Evolutionary conservation across 148 eudicot species (phyloP), one percentile per base, ranked within the genome.

Genomic region (Rhododendron kiyosumense): DNA sequence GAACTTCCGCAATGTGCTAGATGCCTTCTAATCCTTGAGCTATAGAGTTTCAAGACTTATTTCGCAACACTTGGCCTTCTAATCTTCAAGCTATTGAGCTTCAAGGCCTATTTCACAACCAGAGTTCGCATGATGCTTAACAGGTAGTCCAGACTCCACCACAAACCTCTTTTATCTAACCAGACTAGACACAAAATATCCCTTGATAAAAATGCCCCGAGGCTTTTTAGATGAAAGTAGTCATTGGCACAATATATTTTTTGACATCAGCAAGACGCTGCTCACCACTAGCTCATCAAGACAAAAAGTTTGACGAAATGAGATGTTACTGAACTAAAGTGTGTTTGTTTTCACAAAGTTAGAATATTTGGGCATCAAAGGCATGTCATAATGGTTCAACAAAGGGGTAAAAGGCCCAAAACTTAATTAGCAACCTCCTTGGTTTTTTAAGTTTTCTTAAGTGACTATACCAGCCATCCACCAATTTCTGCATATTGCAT

Each of bases 91-190:
- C 28, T 43, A 78, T 78, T 17, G 59, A 49, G 36, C 61, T n/a
- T n/a, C 38, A 26, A 52, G 5, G 61, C 59, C 3, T 46, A 49
- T 26, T 26, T 79, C 14, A 5, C 22, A 26, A 28, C 61, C 36
- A 79, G 20, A 48, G 32, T 20, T 30, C 22, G 30, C 36, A 49
- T 13, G 26, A 22, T 34, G 46, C 57, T 79, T 48, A 2, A 28
- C 26, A 32, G 34, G 34, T 32, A 32, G 34, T 32, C 34, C 1
- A 32, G 61, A 49, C 38, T 26, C 28, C 9, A 17, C 59, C 38
- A 79, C 81, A 43, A 79, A 49, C 82, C 59, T 46, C 82, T 79
- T 32, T n/a, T 45, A 48, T 48, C 82, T 79, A 61, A 48, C 82
- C 14, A 26, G 14, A 30, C 52, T 48, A 45, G 81, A 30, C 51